These are phyloP conservation scores for Kwoniella sp. DNA, from an alignment of 768 basidiomycete genomes.

Conservation along the genomic window DNA sequence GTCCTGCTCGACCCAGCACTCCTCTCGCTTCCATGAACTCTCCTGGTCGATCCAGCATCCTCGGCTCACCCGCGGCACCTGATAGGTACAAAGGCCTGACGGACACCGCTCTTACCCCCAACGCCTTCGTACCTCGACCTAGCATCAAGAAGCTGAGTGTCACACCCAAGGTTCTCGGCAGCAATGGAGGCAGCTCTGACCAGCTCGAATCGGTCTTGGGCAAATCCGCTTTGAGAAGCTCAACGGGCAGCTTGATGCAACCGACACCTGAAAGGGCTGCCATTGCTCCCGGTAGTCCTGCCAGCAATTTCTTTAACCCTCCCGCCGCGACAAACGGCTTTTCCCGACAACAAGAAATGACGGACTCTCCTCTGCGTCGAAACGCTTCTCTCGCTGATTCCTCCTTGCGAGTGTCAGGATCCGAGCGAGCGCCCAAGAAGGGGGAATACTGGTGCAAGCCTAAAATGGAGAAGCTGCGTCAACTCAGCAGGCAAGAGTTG, in stretches of 20 bases:
- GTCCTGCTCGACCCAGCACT: slow-evolving; percentile 30
- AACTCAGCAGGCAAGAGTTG: slow-evolving; percentile 72
- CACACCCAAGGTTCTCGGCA: slow-evolving; percentile 68
- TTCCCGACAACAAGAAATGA: slow-evolving; percentile 17
- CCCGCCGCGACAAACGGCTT: slow-evolving; percentile 18
- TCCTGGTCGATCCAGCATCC: slow-evolving; percentile 31
- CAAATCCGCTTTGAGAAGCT: slow-evolving; percentile 41
- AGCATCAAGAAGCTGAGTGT: slow-evolving; percentile 92
- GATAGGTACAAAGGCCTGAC: slow-evolving; percentile 62
- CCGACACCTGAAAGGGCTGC: slow-evolving; percentile 34
- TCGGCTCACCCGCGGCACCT: slow-evolving; percentile 35
- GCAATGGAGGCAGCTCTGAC: slow-evolving; percentile 36
- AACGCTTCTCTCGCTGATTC: slow-evolving; percentile 13
- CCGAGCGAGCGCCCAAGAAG: slow-evolving; percentile 58
- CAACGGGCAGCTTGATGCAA: slow-evolving; percentile 26
- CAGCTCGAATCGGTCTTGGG: slow-evolving; percentile 44
- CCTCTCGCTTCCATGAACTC: slow-evolving; percentile 32
- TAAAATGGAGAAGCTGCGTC: slow-evolving; percentile 70
- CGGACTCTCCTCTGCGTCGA: slow-evolving; percentile 26
- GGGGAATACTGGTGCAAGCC: slow-evolving; percentile 94
- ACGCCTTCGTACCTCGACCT: slow-evolving; percentile 67
- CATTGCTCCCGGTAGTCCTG: slow-evolving; percentile 25
- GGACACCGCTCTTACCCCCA: slow-evolving; percentile 67
- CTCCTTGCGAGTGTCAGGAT: slow-evolving; percentile 32
- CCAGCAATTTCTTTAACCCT: slow-evolving; percentile 28